Conservation (phyloP, 139 green algal species). For the Chlorella sp. region DNA sequence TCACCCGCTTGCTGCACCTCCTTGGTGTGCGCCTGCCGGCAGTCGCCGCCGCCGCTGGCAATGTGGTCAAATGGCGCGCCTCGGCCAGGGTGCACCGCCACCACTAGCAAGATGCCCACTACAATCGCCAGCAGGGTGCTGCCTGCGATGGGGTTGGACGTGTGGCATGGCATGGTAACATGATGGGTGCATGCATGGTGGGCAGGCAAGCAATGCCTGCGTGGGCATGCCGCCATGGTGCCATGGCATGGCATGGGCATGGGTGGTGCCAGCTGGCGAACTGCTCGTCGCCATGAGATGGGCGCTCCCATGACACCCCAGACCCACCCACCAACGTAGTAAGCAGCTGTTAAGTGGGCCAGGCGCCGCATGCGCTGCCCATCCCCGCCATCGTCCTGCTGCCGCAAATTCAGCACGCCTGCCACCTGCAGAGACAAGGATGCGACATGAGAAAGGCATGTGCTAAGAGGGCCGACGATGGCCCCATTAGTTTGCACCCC, state of each 20-base stretch:
- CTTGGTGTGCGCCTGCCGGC: background rate
- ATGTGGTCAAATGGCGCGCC: constrained; percentile 30
- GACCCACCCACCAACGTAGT: constrained; percentile 40
- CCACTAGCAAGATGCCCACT: constrained; percentile 58
- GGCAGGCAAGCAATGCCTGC: background rate
- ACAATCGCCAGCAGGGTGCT: constrained; percentile 53
- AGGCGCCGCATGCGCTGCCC: background rate
- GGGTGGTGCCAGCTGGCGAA: no score
- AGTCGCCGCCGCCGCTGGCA: constrained; percentile 1
- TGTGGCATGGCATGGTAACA: no score
- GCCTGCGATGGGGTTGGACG: background rate
- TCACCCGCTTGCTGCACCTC: constrained; percentile 14
- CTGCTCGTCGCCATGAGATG: no score
- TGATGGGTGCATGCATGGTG: background rate
- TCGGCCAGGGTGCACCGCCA: constrained; percentile 45
- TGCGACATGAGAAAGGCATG: no score
- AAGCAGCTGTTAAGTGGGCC: constrained; percentile 36
- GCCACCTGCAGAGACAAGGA: background rate
- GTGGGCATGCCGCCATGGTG: background rate
- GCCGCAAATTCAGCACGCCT: constrained; percentile 52
- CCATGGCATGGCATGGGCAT: background rate
- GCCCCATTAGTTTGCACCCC: no score
- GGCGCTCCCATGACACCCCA: background rate
- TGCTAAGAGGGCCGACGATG: no score
- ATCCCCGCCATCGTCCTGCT: background rate